These are phyloP conservation scores for Xenosphaeropsis pyriputrescens DNA, from an alignment of 2,329 filamentous ascomycete genomes.

Conservation along the genomic window DNA sequence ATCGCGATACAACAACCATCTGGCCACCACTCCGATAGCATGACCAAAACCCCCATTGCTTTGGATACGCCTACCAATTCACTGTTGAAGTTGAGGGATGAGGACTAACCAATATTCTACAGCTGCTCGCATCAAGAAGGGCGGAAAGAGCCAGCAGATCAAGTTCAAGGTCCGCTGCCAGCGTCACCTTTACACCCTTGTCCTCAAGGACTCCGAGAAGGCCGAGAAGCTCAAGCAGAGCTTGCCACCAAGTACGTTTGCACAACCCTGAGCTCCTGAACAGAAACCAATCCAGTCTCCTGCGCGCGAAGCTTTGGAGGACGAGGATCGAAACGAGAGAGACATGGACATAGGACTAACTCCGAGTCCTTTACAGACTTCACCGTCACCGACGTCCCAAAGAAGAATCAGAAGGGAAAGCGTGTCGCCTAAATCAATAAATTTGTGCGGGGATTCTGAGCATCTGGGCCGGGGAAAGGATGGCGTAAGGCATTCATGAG, in stretches of 20 bases:
- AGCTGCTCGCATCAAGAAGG: slow-evolving; percentile 95
- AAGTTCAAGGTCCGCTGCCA: slow-evolving; percentile 99
- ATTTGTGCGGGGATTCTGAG: no score
- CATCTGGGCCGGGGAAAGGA: no score
- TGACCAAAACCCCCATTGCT: no score
- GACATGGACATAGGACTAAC: slow-evolving; percentile 1
- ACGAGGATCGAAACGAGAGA: slow-evolving; percentile 28
- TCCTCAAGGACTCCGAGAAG: slow-evolving; percentile 98
- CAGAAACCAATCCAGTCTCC: slow-evolving; percentile 1
- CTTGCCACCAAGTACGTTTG: slow-evolving; percentile 79
- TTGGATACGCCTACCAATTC: no score
- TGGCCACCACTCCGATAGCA: no score
- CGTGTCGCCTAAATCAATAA: slow-evolving; percentile 13
- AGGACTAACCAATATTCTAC: slow-evolving; percentile 7
- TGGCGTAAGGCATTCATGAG: no score
- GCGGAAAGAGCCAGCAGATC: slow-evolving; percentile 77
- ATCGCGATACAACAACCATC: no score
- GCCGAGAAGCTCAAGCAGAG: slow-evolving; percentile 99
- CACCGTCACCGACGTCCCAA: slow-evolving; percentile 42
- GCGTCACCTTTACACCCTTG: slow-evolving; percentile 91
- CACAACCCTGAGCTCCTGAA: neutral
- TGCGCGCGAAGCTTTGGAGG: slow-evolving; percentile 35
- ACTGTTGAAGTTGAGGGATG: no score
- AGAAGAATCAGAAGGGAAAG: slow-evolving; percentile 38
- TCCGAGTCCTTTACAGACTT: slow-evolving; percentile 26